Conservation (phyloP, 805 yeast species). For the Nematodospora valgi region DNA sequence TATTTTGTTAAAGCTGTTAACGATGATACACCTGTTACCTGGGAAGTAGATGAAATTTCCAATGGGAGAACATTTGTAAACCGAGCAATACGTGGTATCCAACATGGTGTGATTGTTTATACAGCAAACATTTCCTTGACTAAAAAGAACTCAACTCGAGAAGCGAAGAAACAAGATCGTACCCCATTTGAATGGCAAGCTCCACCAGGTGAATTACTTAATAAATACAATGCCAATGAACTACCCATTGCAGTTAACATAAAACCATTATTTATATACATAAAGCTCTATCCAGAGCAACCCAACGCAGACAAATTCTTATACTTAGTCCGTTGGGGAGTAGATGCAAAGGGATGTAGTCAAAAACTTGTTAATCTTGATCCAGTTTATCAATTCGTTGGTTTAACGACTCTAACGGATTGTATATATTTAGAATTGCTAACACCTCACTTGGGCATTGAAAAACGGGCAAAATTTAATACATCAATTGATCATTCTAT, state of each 20-base stretch:
- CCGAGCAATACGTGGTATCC: conserved; percentile 26
- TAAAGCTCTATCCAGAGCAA: conserved; percentile 18
- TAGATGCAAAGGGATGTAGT: conserved; percentile 13
- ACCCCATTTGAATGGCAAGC: conserved; percentile 35
- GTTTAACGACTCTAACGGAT: conserved; percentile 59
- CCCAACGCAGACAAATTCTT: conserved; percentile 24
- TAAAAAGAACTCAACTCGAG: conserved; percentile 16
- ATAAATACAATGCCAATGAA: conserved; percentile 12
- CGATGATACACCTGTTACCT: conserved; percentile 16
- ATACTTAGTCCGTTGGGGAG: conserved; percentile 25
- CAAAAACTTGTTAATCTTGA: conserved; percentile 14
- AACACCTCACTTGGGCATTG: too few species aligned
- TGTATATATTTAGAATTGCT: conserved; percentile 44
- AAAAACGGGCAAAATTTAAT: conserved; percentile 25
- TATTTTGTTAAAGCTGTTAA: conserved; percentile 23
- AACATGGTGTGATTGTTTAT: conserved; percentile 21
- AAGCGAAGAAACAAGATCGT: conserved; percentile 15
- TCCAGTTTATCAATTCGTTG: conserved; percentile 42
- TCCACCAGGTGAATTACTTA: conserved; percentile 29
- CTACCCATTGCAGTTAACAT: conserved; percentile 11
- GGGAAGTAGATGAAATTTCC: conserved; percentile 31
- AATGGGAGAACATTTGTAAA: conserved; percentile 36
- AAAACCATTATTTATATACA: conserved; percentile 8
- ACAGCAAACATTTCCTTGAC: conserved; percentile 34
- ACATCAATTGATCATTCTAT: conserved; percentile 33